These are phyloP conservation scores for Arthromyces matolae DNA, from an alignment of 768 basidiomycete genomes.

Conservation along the genomic window DNA sequence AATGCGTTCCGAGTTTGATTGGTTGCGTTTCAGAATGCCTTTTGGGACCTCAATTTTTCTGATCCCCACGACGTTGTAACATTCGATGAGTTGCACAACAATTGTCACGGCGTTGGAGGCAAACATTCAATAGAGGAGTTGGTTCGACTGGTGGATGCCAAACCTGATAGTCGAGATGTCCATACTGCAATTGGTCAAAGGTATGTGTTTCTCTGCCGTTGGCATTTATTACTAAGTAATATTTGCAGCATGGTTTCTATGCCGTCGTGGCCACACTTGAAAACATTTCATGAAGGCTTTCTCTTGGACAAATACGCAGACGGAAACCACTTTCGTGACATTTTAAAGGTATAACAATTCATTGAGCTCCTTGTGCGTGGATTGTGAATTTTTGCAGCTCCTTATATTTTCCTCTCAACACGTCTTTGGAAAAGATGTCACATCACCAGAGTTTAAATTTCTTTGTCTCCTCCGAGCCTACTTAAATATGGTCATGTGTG, in stretches of 20 bases:
- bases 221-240: not conserved
- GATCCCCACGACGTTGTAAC: conserved; percentile 32
- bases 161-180: conserved; percentile 8
- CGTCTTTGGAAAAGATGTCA: not conserved
- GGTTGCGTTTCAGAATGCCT: conserved; percentile 32
- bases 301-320: conserved; percentile 25
- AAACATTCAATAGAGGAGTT: conserved; percentile 30
- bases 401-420: not conserved
- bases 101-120: conserved; percentile 29
- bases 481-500: conserved; percentile 25
- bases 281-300: conserved; percentile 24
- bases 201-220: conserved; percentile 16
- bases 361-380: not conserved
- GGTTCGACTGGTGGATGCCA: conserved; percentile 15
- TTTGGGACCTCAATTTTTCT: conserved; percentile 32
- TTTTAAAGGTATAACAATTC: conserved; percentile 25
- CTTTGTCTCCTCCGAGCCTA: conserved; percentile 25
- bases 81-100: conserved; percentile 37
- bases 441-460: conserved; percentile 21
- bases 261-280: conserved; percentile 29
- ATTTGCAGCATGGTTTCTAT: conserved; percentile 18
- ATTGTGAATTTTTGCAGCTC: not conserved
- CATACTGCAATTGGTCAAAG: conserved; percentile 20
- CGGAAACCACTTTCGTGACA: conserved; percentile 28
- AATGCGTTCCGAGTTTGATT: not conserved